Percentiles rank a stretch among this genome's conserved stretches.
These are phyloP conservation scores for Cytidiella melzeri DNA, from an alignment of 768 basidiomycete genomes.

Conservation along the genomic window DNA sequence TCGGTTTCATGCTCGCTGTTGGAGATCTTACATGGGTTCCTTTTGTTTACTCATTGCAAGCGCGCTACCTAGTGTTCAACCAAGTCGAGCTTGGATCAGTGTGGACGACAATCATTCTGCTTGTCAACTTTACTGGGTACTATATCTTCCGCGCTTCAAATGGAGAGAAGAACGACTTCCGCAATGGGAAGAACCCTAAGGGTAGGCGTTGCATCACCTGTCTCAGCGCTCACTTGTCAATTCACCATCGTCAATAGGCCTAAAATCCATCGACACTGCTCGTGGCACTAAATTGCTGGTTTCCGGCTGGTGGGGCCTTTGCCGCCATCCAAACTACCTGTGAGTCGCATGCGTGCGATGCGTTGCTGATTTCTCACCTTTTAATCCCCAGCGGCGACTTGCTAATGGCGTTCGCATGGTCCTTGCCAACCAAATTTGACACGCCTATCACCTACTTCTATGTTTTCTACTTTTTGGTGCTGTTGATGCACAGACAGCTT, in stretches of 20 bases:
- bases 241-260: too few relatives aligned
- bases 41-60: slow-evolving; percentile 89
- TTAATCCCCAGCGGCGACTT: slow-evolving; percentile 62
- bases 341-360: slow-evolving; percentile 26
- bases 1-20: slow-evolving; percentile 96
- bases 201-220: slow-evolving; percentile 37
- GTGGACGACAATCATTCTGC: slow-evolving; percentile 50
- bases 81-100: slow-evolving; percentile 70
- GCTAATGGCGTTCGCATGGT: slow-evolving; percentile 91
- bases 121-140: slow-evolving; percentile 67
- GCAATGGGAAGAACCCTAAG: slow-evolving; percentile 91
- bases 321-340: slow-evolving; percentile 91
- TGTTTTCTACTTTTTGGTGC: slow-evolving; percentile 77
- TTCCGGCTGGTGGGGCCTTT: slow-evolving; percentile 96
- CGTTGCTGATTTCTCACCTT: neutral
- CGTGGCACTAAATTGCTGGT: slow-evolving; percentile 87
- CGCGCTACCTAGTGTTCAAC: slow-evolving; percentile 89
- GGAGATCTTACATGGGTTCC: slow-evolving; percentile 94
- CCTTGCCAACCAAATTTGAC: slow-evolving; percentile 82
- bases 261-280: slow-evolving; percentile 73
- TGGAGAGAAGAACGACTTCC: slow-evolving; percentile 92
- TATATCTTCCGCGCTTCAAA: slow-evolving; percentile 90
- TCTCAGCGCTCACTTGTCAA: too few relatives aligned
- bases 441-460: slow-evolving; percentile 98
- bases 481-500: slow-evolving; percentile 84